phyloP scores from a whole-genome alignment of 805 yeast species.

The Lachancea meyersii region DNA sequence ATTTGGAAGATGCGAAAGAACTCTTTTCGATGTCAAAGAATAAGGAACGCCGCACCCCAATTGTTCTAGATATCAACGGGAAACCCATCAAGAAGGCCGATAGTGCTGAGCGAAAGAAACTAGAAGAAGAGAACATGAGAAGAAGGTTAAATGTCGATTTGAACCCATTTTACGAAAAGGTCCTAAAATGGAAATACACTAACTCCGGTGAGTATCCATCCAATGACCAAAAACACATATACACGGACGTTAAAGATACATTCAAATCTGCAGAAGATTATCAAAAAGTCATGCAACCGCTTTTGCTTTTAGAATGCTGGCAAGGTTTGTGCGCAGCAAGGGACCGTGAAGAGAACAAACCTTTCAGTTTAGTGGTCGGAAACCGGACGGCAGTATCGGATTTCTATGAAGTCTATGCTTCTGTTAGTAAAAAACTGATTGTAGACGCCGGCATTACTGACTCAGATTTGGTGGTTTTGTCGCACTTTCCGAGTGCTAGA shows the following conservation, averaged over 20 bases:
- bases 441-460: slow-evolving; percentile 57
- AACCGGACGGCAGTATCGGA: slow-evolving; percentile 78
- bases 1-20: slow-evolving; percentile 34
- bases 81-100: slow-evolving; percentile 32
- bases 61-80: slow-evolving; percentile 42
- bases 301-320: slow-evolving; percentile 88
- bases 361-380: slow-evolving; percentile 66
- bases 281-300: slow-evolving; percentile 64
- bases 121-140: slow-evolving; percentile 73
- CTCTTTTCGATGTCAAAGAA: slow-evolving; percentile 32
- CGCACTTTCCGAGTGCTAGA: slow-evolving; percentile 40
- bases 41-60: slow-evolving; percentile 27
- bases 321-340: slow-evolving; percentile 75
- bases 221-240: slow-evolving; percentile 37
- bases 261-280: slow-evolving; percentile 63
- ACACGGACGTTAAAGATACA: slow-evolving; percentile 45
- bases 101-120: slow-evolving; percentile 39
- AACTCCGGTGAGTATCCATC: slow-evolving; percentile 52
- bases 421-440: slow-evolving; percentile 49
- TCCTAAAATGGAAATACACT: slow-evolving; percentile 74
- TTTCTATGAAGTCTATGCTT: slow-evolving; percentile 80
- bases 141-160: slow-evolving; percentile 70
- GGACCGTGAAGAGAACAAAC: slow-evolving; percentile 46
- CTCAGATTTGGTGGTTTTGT: slow-evolving; percentile 66
- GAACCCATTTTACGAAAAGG: slow-evolving; percentile 61